Base-by-base conservation (phyloP, 179 eudicot genomes). In the Heliamphora pulchella region DNA sequence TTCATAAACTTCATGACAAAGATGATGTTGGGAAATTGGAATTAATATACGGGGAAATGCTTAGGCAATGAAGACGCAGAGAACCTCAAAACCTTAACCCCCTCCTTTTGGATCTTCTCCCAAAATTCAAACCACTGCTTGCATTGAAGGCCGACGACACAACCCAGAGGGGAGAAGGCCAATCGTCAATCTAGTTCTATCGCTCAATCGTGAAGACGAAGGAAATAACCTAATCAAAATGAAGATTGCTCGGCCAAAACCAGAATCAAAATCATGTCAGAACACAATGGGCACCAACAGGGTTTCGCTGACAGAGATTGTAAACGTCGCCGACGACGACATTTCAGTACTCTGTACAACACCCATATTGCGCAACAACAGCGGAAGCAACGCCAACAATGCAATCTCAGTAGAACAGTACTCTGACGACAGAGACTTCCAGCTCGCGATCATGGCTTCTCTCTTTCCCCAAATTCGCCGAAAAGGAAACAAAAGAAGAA, bases 381-480 rank as follows among this genome's bases (percentile, higher is more conserved):
- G 4, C 43, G 79, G 83, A 39, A 74, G 8, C 57, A 69, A 50
- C 59, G 31, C 13, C 20, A 31, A 44, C 1, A 78, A 67, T 48
- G 69, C 76, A 7, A 81, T 81, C 17, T 75, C 65, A 3, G 80
- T 81, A 1, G 80, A 81, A 66, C 31, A 76, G 3, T 81, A 81
- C 50, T 57, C 48, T 50, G 83, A 68, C 10, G 69, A 81, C 55
- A 61, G 67, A 68, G 69, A 66, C 39, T 58, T 75, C 22, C 54
- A 65, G 2, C 61, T 81, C 4, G 80, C 68, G 10, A 67, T 81
- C 22, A 14, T 10, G 11, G 65, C 75, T 53, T 66, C 76, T 48
- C 62, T 54, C 10, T 17, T 50, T 7, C 46, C 20, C 2, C 63
- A 5, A 20, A 53, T 22, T 8, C 62, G 8, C 15, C 20, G 76